These are phyloP conservation scores for Colletotrichum eleusines DNA, from an alignment of 2,329 filamentous ascomycete genomes.

Conservation along the genomic window DNA sequence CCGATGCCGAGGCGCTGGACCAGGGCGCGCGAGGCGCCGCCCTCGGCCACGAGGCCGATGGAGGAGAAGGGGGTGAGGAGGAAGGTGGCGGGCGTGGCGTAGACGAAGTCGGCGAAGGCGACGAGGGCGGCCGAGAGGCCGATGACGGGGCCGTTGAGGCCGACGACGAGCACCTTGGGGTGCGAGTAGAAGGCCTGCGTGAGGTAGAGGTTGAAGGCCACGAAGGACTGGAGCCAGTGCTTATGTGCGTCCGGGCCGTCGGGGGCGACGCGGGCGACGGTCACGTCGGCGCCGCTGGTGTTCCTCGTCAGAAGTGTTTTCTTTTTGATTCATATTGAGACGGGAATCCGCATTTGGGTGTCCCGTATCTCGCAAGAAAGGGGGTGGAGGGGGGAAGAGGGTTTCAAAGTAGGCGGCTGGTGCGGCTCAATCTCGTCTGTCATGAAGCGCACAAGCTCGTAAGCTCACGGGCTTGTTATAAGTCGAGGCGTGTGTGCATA, in stretches of 20 bases:
- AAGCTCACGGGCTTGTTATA: background rate
- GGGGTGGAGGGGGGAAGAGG: background rate
- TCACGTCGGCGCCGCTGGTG: slow-evolving; percentile 83
- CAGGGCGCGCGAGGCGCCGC: slow-evolving; percentile 82
- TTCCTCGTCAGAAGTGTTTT: background rate
- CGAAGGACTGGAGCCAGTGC: slow-evolving; percentile 78
- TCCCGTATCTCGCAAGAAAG: background rate
- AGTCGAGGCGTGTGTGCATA: background rate
- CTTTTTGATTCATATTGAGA: background rate
- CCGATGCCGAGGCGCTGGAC: slow-evolving; percentile 82
- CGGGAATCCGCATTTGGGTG: background rate
- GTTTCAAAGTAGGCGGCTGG: background rate
- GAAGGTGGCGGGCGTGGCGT: slow-evolving; percentile 84
- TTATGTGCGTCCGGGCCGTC: slow-evolving; percentile 55
- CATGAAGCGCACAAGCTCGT: background rate
- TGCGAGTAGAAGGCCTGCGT: slow-evolving; percentile 93
- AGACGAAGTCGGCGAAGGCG: slow-evolving; percentile 91
- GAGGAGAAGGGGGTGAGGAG: slow-evolving; percentile 92
- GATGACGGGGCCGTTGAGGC: slow-evolving; percentile 91
- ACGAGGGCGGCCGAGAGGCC: slow-evolving; percentile 88
- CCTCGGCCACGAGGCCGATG: slow-evolving; percentile 90
- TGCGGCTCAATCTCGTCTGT: slow-evolving; percentile 16
- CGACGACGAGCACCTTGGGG: slow-evolving; percentile 91
- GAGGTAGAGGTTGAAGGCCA: slow-evolving; percentile 88
- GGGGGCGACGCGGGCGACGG: slow-evolving; percentile 60